Evolutionary conservation across 1,284 basidiomycete species (phyloP).

Genomic region (Irpex sp.): DNA sequence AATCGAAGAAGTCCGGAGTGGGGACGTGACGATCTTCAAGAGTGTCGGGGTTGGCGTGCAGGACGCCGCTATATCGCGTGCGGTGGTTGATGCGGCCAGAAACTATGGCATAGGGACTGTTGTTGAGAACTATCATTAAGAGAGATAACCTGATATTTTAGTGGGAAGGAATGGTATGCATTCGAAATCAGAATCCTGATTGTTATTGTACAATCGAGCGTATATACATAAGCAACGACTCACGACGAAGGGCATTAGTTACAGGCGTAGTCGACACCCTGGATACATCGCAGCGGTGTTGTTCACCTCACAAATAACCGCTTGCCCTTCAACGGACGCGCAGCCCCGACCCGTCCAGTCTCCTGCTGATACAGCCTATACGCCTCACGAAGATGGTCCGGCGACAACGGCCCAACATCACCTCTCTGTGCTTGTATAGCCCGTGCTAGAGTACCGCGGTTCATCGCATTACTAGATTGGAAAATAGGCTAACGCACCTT

Average conservation of each 20-base stretch:
- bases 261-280: too few species aligned
- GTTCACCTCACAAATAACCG: constrained; percentile 55
- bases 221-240: too few species aligned
- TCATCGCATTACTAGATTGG: neutral
- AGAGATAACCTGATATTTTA: too few species aligned
- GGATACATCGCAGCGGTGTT: too few species aligned
- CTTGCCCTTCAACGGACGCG: constrained; percentile 59
- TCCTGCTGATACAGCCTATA: constrained; percentile 80
- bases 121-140: constrained; percentile 33
- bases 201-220: too few species aligned
- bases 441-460: constrained; percentile 48
- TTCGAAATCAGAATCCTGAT: too few species aligned
- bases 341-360: constrained; percentile 72
- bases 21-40: constrained; percentile 68
- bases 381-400: constrained; percentile 84
- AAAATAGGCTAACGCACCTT: constrained; percentile 46
- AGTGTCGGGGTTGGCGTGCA: constrained; percentile 75
- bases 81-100: constrained; percentile 37
- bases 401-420: constrained; percentile 74
- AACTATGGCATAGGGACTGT: constrained; percentile 31
- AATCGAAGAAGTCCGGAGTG: constrained; percentile 26
- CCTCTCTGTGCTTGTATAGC: constrained; percentile 67
- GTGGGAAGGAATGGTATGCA: too few species aligned
- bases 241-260: too few species aligned
- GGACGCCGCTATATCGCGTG: constrained; percentile 61